Base-by-base conservation (phyloP, 176 grass and related monocot genomes). In the Carex scoparia region DNA sequence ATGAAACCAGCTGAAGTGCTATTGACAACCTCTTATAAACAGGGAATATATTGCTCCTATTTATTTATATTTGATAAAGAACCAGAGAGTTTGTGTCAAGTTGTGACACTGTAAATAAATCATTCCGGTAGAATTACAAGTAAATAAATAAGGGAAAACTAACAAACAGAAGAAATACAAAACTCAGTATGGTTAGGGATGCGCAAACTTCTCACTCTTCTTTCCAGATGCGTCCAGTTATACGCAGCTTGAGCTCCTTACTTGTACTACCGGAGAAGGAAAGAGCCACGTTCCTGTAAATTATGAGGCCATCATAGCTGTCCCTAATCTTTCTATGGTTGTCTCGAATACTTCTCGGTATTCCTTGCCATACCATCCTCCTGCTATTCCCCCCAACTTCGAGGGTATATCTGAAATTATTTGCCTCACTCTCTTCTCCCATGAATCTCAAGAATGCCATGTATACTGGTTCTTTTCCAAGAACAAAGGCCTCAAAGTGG, bases 401-500 rank as follows among this genome's bases (percentile, higher is more conserved):
- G 3, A 83, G 80, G 80, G 80, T 83, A 67, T 83, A 83, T 83
- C 59, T 83, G 42, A 49, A 83, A 68, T 83, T 83, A 83, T 65
- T 83, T 65, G 80, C 80, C 61, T 83, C 80, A 16, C 35, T 83
- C 23, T 83, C 80, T 66, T 83, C 80, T 49, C 80, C 80, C 80
- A 83, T 83, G 16, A 83, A 83, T 83, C 80, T 63, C 61, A 83
- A 65, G 63, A 83, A 83, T 51, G 80, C 61, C 80, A 83, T 83
- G 42, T 83, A 83, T 27, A 83, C 80, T 54, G 80, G 80, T 31
- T 48, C 56, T 14, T 83, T 83, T 15, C 80, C 80, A 16, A 83
- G 37, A 30, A 83, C 42, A 65, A 83, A 83, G 19, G 80, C 80
- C 61, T 83, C 80, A 15, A 83, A 83, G 63, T 83, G 80, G 56